Conservation (phyloP, 176 grass and related monocot species). For the Alopecurus myosuroides region DNA sequence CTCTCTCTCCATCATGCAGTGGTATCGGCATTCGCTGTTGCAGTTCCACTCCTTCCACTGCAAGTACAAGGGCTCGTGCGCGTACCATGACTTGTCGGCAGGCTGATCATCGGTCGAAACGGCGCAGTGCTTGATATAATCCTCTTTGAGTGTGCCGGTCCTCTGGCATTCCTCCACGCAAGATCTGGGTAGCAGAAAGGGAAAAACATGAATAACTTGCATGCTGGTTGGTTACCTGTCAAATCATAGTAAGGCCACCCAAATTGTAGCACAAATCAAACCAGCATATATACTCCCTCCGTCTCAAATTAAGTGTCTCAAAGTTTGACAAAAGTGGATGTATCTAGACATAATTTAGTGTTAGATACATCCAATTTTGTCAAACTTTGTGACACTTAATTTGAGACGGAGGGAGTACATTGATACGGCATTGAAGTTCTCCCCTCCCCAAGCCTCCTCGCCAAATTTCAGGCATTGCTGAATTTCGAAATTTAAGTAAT, state of each 20-base stretch:
- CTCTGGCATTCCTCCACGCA: constrained; percentile 63
- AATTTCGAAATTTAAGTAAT: background rate
- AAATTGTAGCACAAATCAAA: background rate
- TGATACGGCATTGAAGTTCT: too few relatives aligned
- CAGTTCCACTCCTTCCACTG: constrained; percentile 98
- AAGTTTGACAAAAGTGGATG: too few relatives aligned
- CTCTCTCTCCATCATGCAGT: constrained; percentile 88
- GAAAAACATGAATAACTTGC: background rate
- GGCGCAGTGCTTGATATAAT: constrained; percentile 53
- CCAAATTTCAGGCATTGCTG: background rate
- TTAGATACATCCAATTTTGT: too few relatives aligned
- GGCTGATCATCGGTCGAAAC: constrained; percentile 43
- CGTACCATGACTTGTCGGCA: constrained; percentile 58
- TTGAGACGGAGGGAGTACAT: too few relatives aligned
- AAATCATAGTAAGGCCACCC: background rate
- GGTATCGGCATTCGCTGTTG: constrained; percentile 83
- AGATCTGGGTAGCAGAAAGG: constrained; percentile 23
- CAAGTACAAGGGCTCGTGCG: constrained; percentile 75
- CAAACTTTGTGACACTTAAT: too few relatives aligned
- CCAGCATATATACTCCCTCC: too few relatives aligned
- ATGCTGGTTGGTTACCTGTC: background rate
- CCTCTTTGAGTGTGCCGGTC: constrained; percentile 60
- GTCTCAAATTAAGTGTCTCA: too few relatives aligned
- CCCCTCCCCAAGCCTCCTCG: background rate
- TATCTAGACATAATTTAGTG: too few relatives aligned